A percentile compares a stretch with the other conserved stretches of the same genome.
Conservation (phyloP, 805 yeast species). For the Kazachstania kunashirensis region DNA sequence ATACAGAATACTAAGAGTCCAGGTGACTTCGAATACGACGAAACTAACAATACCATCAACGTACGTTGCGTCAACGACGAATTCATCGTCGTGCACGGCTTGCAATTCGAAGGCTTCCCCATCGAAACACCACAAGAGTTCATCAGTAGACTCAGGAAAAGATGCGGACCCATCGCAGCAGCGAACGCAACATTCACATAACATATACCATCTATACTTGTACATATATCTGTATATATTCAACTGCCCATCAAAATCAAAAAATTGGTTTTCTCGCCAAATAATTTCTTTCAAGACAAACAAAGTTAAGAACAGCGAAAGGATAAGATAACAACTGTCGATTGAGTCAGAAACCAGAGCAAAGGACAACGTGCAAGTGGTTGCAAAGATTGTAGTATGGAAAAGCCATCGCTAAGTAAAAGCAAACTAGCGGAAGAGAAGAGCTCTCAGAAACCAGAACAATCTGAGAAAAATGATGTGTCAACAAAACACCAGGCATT, state of each 20-base stretch:
- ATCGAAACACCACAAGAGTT: conserved; percentile 40
- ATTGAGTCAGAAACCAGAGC: too few species aligned
- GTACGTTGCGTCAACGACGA: conserved; percentile 38
- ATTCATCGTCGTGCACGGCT: conserved; percentile 25
- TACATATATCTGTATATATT: neutral
- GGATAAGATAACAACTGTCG: too few species aligned
- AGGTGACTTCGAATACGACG: conserved; percentile 27
- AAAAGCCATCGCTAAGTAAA: conserved; percentile 1
- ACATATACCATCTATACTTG: neutral
- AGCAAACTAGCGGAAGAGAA: neutral
- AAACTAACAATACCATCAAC: conserved; percentile 21
- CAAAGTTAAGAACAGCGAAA: too few species aligned
- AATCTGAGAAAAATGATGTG: neutral
- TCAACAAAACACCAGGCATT: conserved; percentile 1
- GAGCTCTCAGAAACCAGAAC: neutral
- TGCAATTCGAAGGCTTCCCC: conserved; percentile 49
- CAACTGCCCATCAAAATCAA: too few species aligned
- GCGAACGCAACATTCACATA: neutral
- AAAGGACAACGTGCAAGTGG: too few species aligned
- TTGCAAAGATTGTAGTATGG: too few species aligned
- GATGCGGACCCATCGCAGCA: conserved; percentile 26
- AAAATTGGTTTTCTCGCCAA: too few species aligned
- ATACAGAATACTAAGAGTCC: conserved; percentile 10
- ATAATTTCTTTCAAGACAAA: too few species aligned
- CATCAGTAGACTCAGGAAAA: conserved; percentile 34